phyloP scores from a whole-genome alignment of 2,329 filamentous ascomycete genomes.

The Epichloe coenophiala region DNA sequence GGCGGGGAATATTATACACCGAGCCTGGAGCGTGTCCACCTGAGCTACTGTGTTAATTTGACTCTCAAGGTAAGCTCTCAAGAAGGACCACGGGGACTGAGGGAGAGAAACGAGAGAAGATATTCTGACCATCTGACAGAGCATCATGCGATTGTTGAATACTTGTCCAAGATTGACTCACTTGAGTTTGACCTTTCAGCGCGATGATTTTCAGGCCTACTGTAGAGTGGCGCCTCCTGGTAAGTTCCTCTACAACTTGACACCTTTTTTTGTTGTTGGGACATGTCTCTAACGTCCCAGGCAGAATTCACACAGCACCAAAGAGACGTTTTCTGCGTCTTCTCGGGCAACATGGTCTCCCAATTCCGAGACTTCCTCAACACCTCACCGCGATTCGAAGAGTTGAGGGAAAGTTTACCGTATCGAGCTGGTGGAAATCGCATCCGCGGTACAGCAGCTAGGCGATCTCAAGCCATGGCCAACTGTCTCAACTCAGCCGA shows the following conservation, averaged over 20 bases:
- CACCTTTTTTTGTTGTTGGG: too few relatives aligned
- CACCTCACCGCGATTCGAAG: constrained; percentile 31
- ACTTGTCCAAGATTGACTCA: constrained; percentile 88
- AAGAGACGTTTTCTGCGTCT: constrained; percentile 91
- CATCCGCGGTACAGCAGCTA: constrained; percentile 6
- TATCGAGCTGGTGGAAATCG: constrained; percentile 7
- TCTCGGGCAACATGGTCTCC: constrained; percentile 74
- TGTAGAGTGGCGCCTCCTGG: constrained; percentile 73
- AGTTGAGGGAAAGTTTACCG: constrained; percentile 23
- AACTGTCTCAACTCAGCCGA: constrained; percentile 11
- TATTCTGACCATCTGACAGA: constrained; percentile 34
- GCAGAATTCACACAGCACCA: constrained; percentile 90
- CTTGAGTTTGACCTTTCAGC: constrained; percentile 82
- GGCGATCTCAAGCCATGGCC: constrained; percentile 8
- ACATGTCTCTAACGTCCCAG: background rate
- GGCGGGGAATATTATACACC: constrained; percentile 41
- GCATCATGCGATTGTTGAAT: constrained; percentile 79
- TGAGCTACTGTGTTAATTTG: constrained; percentile 85
- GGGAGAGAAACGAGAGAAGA: background rate
- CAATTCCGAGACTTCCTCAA: constrained; percentile 71
- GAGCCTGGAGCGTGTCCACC: constrained; percentile 82
- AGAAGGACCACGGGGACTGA: background rate
- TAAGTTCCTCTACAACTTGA: constrained; percentile 22
- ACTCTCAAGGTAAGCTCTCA: constrained; percentile 55
- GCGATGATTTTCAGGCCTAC: constrained; percentile 70